A percentile compares a stretch with the other conserved stretches of the same genome.
Conservation (phyloP, 495 filamentous ascomycete species). For the Penicillium nucicola region DNA sequence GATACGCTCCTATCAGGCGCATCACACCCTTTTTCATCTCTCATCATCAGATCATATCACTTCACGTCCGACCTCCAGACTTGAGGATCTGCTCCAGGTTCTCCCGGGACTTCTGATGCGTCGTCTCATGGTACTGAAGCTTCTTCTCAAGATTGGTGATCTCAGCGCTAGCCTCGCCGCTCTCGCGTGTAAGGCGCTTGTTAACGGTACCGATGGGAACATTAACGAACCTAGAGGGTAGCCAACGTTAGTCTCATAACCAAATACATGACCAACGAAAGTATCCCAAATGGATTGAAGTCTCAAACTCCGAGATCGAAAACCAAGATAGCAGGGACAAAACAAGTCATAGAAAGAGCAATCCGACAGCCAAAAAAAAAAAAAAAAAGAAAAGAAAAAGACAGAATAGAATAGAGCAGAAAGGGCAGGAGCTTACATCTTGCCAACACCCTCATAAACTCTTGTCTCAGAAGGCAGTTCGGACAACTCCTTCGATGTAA, state of each 20-base stretch:
- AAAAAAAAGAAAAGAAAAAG: not conserved
- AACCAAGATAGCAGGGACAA: not conserved
- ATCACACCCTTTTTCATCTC: not conserved
- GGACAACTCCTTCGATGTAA: conserved; percentile 80
- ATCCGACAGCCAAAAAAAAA: too few relatives aligned
- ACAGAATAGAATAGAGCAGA: conserved; percentile 3
- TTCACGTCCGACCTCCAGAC: conserved; percentile 43
- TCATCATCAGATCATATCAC: not conserved
- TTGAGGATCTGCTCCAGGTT: conserved; percentile 84
- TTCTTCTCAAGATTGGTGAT: conserved; percentile 81
- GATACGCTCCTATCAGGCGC: not conserved
- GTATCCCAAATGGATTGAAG: not conserved
- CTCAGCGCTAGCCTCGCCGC: conserved; percentile 70
- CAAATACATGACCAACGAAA: not conserved
- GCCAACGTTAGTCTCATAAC: not conserved
- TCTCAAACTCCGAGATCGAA: not conserved
- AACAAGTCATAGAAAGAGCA: not conserved
- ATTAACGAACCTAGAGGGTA: conserved; percentile 71
- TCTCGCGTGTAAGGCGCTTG: conserved; percentile 71
- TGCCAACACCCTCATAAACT: conserved; percentile 92
- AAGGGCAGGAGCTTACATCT: conserved; percentile 65
- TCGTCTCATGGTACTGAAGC: conserved; percentile 90
- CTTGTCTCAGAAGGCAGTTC: conserved; percentile 73
- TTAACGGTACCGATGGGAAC: conserved; percentile 70
- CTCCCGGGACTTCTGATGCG: conserved; percentile 85